Conservation (phyloP, 192 early-diverging fungal genomes). For the Coemansia sp. region DNA sequence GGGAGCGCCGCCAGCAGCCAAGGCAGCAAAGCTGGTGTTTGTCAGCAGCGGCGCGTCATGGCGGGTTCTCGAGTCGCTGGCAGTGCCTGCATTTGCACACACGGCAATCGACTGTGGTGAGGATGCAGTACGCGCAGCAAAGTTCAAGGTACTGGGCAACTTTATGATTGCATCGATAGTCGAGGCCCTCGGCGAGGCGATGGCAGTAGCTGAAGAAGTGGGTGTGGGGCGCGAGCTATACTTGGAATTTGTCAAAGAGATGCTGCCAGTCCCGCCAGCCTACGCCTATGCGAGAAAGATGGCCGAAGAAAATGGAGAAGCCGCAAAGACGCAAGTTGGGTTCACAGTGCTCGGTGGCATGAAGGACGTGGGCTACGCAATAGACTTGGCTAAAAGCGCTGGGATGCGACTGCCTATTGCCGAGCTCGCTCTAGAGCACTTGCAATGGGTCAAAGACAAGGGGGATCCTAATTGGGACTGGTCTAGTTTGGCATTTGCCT, state of each 20-base stretch:
- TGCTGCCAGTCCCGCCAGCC: constrained; percentile 54
- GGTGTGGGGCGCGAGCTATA: constrained; percentile 56
- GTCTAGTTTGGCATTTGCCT: constrained; percentile 27
- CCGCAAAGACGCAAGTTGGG: constrained; percentile 33
- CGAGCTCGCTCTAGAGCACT: constrained; percentile 30
- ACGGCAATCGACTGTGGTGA: constrained; percentile 55
- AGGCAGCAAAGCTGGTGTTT: constrained; percentile 53
- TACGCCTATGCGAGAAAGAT: constrained; percentile 52
- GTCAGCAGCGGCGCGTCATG: constrained; percentile 46
- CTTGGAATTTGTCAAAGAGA: constrained; percentile 51
- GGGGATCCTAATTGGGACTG: constrained; percentile 45
- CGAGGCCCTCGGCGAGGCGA: constrained; percentile 64
- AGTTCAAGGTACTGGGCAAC: constrained; percentile 68
- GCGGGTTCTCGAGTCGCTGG: constrained; percentile 2
- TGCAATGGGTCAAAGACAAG: constrained; percentile 39
- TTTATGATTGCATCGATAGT: constrained; percentile 59
- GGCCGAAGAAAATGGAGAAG: constrained; percentile 24
- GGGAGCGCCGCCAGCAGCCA: constrained; percentile 57
- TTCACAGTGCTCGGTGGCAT: constrained; percentile 36
- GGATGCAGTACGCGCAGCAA: constrained; percentile 43
- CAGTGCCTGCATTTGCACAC: constrained; percentile 45
- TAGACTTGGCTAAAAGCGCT: constrained; percentile 32
- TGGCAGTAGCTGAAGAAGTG: constrained; percentile 57
- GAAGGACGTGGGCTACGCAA: constrained; percentile 43
- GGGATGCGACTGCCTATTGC: constrained; percentile 31